phyloP scores from a whole-genome alignment of 2,329 filamentous ascomycete species.

The Mycosphaerella sp. region DNA sequence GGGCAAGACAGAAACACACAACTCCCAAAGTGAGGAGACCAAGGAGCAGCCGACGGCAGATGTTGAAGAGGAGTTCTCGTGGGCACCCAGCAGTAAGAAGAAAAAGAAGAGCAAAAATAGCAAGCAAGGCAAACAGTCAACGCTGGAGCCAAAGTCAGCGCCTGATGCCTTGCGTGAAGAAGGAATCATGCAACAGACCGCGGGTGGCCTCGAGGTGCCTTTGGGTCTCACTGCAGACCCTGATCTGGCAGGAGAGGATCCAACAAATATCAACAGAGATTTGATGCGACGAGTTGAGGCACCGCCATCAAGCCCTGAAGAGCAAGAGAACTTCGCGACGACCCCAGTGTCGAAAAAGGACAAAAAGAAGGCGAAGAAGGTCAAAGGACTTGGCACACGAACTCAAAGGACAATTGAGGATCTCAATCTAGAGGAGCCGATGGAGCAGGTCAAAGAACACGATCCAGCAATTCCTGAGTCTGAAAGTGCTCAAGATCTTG shows the following conservation, averaged over 20 bases:
- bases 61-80: constrained; percentile 13
- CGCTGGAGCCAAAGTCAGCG: not conserved
- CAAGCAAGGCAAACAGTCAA: constrained; percentile 14
- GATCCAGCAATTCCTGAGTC: too few species aligned
- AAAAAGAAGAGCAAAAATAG: constrained; percentile 25
- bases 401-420: constrained; percentile 10
- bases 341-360: constrained; percentile 4
- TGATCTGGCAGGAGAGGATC: not conserved
- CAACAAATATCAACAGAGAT: not conserved
- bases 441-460: not conserved
- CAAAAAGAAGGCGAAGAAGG: constrained; percentile 23
- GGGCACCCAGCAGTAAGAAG: constrained; percentile 11
- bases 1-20: not conserved
- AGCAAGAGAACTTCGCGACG: constrained; percentile 1
- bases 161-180: not conserved
- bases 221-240: not conserved
- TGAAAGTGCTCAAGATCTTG: not conserved
- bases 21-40: not conserved
- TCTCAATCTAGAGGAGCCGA: not conserved
- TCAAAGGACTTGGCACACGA: constrained; percentile 7
- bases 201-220: not conserved
- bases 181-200: not conserved
- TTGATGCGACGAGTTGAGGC: not conserved
- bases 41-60: not conserved
- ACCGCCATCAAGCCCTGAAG: not conserved